A percentile compares a stretch with the other conserved stretches of the same genome.
Evolutionary conservation across 2,329 filamentous ascomycete species (phyloP).

Genomic region (Exophiala sideris): DNA sequence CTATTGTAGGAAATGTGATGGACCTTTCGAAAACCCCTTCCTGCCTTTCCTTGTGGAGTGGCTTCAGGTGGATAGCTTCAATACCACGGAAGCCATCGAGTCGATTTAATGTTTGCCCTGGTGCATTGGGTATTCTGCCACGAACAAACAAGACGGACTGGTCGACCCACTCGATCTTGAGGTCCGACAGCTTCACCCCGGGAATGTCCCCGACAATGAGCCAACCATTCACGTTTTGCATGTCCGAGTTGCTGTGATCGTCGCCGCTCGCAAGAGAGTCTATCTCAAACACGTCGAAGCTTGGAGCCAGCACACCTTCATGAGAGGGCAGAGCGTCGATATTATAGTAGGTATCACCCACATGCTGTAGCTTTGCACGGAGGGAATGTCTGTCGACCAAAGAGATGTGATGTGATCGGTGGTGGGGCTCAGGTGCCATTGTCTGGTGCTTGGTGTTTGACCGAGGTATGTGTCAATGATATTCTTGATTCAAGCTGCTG

Average conservation of each 20-base stretch:
- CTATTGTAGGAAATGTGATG: conserved; percentile 9
- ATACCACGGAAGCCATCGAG: background rate
- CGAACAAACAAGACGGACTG: conserved; percentile 10
- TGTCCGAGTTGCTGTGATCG: background rate
- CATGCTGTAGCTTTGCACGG: conserved; percentile 11
- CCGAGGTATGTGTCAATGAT: background rate
- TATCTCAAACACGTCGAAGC: conserved; percentile 15
- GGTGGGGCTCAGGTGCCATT: conserved; percentile 5
- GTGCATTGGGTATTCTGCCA: conserved; percentile 1
- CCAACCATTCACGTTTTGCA: background rate
- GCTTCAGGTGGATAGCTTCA: conserved; percentile 5
- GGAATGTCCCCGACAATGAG: conserved; percentile 10
- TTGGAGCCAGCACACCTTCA: conserved; percentile 9
- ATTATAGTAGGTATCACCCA: conserved; percentile 13
- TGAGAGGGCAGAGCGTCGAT: conserved; percentile 15
- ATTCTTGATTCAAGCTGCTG: no score
- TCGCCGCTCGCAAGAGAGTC: background rate
- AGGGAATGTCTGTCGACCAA: conserved; percentile 14
- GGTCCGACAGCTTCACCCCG: background rate
- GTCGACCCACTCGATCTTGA: conserved; percentile 11
- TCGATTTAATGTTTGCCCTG: background rate
- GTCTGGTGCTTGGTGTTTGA: background rate
- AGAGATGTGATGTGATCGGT: conserved; percentile 15
- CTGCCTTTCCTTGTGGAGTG: conserved; percentile 14
- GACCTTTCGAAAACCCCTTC: conserved; percentile 14